A percentile compares a stretch with the other conserved stretches of the same genome.
Evolutionary conservation across 2,329 filamentous ascomycete species (phyloP).

Genomic region (Colletotrichum graminicola): DNA sequence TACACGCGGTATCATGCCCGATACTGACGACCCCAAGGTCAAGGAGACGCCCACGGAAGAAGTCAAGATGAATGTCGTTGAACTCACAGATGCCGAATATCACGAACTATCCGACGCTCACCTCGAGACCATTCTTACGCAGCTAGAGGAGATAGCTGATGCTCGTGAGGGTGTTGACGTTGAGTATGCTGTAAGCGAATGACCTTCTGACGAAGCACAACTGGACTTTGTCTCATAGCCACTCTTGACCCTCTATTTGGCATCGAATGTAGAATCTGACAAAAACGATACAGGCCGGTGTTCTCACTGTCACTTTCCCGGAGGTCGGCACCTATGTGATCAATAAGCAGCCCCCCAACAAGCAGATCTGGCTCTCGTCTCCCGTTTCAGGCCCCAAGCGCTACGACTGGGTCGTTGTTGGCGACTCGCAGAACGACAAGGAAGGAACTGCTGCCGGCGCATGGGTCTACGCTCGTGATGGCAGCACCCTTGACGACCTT

Average conservation of each 20-base stretch:
- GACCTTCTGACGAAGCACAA: background rate
- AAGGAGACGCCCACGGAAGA: constrained; percentile 57
- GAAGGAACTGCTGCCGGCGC: constrained; percentile 79
- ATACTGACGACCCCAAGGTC: constrained; percentile 64
- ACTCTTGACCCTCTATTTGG: background rate
- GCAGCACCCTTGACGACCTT: constrained; percentile 78
- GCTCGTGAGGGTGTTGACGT: constrained; percentile 82
- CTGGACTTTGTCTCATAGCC: background rate
- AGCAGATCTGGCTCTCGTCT: constrained; percentile 96
- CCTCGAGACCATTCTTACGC: constrained; percentile 68
- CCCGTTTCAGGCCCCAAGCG: constrained; percentile 92
- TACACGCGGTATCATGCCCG: constrained; percentile 70
- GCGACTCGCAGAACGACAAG: constrained; percentile 82
- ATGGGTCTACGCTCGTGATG: constrained; percentile 92
- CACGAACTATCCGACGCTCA: constrained; percentile 83
- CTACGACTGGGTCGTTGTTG: constrained; percentile 86
- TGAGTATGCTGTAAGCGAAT: constrained; percentile 81
- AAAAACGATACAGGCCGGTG: constrained; percentile 74
- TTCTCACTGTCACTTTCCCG: constrained; percentile 80
- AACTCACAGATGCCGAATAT: constrained; percentile 79
- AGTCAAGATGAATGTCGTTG: constrained; percentile 62
- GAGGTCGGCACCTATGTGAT: constrained; percentile 86
- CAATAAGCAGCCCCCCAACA: constrained; percentile 99
- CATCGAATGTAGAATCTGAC: background rate
- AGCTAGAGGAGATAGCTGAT: constrained; percentile 82